Evolutionary conservation across 2,329 filamentous ascomycete species (phyloP).

Genomic region (Hymenoscyphus albidus): DNA sequence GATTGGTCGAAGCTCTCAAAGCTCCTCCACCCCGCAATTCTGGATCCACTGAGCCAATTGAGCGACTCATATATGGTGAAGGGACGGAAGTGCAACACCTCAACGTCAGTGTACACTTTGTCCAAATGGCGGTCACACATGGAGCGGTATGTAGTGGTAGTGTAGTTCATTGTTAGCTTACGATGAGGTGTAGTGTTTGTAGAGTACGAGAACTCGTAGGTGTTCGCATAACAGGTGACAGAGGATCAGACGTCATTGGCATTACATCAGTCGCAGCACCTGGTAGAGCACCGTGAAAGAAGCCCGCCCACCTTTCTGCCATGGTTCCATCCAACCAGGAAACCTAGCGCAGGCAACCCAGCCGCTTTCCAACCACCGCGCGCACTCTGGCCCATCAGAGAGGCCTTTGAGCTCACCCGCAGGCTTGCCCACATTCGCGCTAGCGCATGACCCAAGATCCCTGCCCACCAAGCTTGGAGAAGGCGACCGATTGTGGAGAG

Average conservation of each 20-base stretch:
- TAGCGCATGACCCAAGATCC: background rate
- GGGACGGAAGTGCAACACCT: background rate
- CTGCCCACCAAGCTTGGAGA: background rate
- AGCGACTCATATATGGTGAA: background rate
- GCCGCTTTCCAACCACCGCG: too few relatives aligned
- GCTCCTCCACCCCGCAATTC: background rate
- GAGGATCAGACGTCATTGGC: background rate
- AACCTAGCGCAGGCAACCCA: too few relatives aligned
- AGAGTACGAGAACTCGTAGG: background rate
- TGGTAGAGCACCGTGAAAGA: background rate
- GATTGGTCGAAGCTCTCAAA: slow-evolving; percentile 1
- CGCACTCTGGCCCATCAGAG: background rate
- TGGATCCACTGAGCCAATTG: background rate
- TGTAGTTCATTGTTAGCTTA: background rate
- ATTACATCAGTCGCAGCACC: background rate
- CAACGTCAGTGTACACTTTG: background rate
- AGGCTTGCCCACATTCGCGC: background rate
- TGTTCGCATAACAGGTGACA: background rate
- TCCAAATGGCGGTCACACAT: background rate
- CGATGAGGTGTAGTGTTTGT: background rate
- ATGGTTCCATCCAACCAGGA: background rate
- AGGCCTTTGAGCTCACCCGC: background rate
- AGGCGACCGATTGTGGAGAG: background rate
- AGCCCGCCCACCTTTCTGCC: background rate
- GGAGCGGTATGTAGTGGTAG: background rate